Evolutionary conservation across 2,329 filamentous ascomycete genomes (phyloP), one percentile per base, ranked within the genome.

Genomic region (Colletotrichum sp.): DNA sequence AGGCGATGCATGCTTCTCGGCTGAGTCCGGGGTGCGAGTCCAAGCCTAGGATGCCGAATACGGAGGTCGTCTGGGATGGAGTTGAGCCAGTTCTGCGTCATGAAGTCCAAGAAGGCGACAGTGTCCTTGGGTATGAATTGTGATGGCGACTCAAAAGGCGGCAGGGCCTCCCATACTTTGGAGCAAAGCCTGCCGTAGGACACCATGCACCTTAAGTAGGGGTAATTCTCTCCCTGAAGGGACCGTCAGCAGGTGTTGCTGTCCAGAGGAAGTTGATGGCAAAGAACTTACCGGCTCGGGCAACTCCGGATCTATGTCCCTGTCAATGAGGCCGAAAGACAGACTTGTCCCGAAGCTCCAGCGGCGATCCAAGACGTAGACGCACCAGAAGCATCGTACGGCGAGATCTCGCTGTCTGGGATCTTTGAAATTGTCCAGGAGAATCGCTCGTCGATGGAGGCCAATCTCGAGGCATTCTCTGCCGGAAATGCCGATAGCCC

Each of bases 291-390:
- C 87, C 0, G 86, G 86, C 68, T 89, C 85, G 0, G 87, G 87
- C 2, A 90, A 78, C 48, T 86, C 84, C 1, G 87, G 86, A 66
- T 90, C 88, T 75, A 90, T 87, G 65, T 89, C 88, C 0, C 85
- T 84, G 69, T 90, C 88, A 13, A 87, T 83, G 6, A 90, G 83
- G 0, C 85, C 85, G 77, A 89, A 90, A 0, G 88, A 88, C 24
- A 90, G 78, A 15, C 88, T 88, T 0, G 88, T 89, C 3, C 88
- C 88, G 39, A 90, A 89, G 12, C 87, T 89, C 86, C 88, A 90
- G 26, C 88, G 85, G 1, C 88, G 86, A 66, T 90, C 89, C 1
- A 90, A 84, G 0, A 88, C 86, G 70, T 90, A 90, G 22, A 89
- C 86, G 34, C 85, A 88, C 88, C 88, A 90, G 75, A 90, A 90